phyloP scores from a whole-genome alignment of 1,139 yeast genomes.

The Geotrichum klebahnii region DNA sequence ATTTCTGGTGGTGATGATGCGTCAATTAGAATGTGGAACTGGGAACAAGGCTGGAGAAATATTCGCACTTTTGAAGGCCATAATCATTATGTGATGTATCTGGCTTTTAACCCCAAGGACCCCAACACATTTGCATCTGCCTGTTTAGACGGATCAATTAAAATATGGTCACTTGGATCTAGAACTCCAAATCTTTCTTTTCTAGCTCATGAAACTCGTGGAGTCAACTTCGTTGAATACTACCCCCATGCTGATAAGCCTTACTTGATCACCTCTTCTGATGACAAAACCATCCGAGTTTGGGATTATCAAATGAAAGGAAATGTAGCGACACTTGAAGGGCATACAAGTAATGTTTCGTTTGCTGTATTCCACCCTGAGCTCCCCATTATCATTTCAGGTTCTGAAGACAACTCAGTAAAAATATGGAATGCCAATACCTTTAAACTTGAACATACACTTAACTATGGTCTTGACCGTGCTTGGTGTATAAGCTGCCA shows the following conservation, averaged over 20 bases:
- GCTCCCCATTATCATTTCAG: constrained; percentile 79
- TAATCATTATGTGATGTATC: constrained; percentile 90
- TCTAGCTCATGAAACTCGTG: constrained; percentile 85
- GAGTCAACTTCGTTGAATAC: constrained; percentile 93
- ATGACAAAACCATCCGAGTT: constrained; percentile 82
- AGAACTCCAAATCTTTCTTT: constrained; percentile 88
- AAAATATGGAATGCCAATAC: constrained; percentile 89
- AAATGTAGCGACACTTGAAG: constrained; percentile 89
- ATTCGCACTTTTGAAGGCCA: constrained; percentile 95
- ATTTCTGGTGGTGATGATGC: constrained; percentile 90
- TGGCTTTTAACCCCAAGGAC: constrained; percentile 94
- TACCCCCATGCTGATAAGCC: constrained; percentile 98
- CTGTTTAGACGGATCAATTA: constrained; percentile 91
- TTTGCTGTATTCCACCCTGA: constrained; percentile 97
- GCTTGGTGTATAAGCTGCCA: constrained; percentile 91
- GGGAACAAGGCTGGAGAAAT: constrained; percentile 82
- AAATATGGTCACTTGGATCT: constrained; percentile 93
- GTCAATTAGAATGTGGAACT: constrained; percentile 92
- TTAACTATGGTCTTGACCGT: constrained; percentile 87
- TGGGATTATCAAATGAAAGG: constrained; percentile 99
- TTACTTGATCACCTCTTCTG: constrained; percentile 85
- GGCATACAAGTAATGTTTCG: constrained; percentile 90
- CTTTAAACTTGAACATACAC: constrained; percentile 80
- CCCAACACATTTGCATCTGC: constrained; percentile 97
- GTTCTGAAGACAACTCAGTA: constrained; percentile 87